Base-by-base conservation (phyloP, 495 filamentous ascomycete genomes). In the Aspergillus bertholletiae region DNA sequence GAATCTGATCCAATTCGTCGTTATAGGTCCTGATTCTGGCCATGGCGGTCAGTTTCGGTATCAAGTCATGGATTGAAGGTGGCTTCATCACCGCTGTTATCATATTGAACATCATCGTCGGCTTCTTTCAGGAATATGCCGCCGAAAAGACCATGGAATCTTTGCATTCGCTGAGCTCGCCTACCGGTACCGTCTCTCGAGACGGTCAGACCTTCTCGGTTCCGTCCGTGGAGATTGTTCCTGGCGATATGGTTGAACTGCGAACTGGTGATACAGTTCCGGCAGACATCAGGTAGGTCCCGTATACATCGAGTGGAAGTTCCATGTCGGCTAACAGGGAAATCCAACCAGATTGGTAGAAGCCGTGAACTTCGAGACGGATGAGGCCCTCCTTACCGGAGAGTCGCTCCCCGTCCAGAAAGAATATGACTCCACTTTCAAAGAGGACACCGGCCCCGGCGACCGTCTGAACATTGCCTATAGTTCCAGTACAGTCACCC, bases 241-340 rank as follows among this genome's bases (percentile, higher is more conserved):
- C 79, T 5, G 84, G 84, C 20, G 84, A 87, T 67, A 80, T 94
- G 62, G 75, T 90, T 40, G 78, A 86, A 46, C 68, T 95, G 40
- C 90, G 90, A 77, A 88, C 89, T 61, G 90, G 90, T 32, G 90
- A 93, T 69, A 90, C 87, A 2, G 81, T 93, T 3, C 90, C 90
- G 12, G 90, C 90, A 12, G 90, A 93, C 66, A 46, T 77, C 28
- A 59, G 75, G 73, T 78, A 57, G 40, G 73, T 54, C 18, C 9
- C 23, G 78, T 88, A n/a, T n/a, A n/a, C n/a, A n/a, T n/a, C n/a
- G n/a, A n/a, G n/a, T n/a, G n/a, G n/a, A n/a, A n/a, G n/a, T n/a
- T n/a, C n/a, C n/a, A n/a, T n/a, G n/a, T 23, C 46, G 20, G 17
- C 0, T 8, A 30, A 39, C 30, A n/a, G 5, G 5, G 13, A n/a